Evolutionary conservation across 2,329 filamentous ascomycete species (phyloP), one percentile per base, ranked within the genome.

Genomic region (Beauveria medogensis): DNA sequence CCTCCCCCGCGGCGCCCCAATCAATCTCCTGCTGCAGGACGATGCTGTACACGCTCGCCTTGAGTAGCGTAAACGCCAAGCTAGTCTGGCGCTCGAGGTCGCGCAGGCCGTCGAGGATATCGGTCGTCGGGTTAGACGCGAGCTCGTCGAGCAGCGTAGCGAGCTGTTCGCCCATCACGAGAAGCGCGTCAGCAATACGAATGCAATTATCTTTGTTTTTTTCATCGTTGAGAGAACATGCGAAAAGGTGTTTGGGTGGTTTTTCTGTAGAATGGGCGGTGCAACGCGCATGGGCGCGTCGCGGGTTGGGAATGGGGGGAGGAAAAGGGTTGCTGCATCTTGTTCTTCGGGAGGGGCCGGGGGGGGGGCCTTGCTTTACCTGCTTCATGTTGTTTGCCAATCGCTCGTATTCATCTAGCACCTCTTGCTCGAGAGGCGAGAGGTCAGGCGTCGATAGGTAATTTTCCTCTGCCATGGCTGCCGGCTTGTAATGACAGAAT

Each of bases 31-130:
- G 93, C 82, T 99, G 93, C 78, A 99, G 75, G 64, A 99, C 92
- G 78, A 99, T 99, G 72, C 90, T 96, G 78, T 99, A 99, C 65
- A 99, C 94, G 74, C 93, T 97, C 20, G 94, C 93, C 79, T 99
- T 99, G 71, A 99, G 82, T 71, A 97, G 76, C 64, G 94, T 99
- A 75, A 96, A 97, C 24, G 97, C 93, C 59, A 96, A 80, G 67
- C 91, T 92, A 48, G 93, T 97, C 80, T 97, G 97, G 68, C 94
- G 82, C 79, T 99, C 94, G 59, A 99, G 80, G 48, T 92, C 87
- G 59, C 94, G 82, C 67, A 99, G 80, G 9, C 90, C 88, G 73
- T 99, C 91, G 58, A 95, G 82, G 61, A 95, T 92, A 66, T 90
- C 91, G 7, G 89, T 88, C 24, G 91, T 88, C 0, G 92, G 89